phyloP scores from a whole-genome alignment of 768 basidiomycete genomes.

The Xerocomellus chrysenteron region DNA sequence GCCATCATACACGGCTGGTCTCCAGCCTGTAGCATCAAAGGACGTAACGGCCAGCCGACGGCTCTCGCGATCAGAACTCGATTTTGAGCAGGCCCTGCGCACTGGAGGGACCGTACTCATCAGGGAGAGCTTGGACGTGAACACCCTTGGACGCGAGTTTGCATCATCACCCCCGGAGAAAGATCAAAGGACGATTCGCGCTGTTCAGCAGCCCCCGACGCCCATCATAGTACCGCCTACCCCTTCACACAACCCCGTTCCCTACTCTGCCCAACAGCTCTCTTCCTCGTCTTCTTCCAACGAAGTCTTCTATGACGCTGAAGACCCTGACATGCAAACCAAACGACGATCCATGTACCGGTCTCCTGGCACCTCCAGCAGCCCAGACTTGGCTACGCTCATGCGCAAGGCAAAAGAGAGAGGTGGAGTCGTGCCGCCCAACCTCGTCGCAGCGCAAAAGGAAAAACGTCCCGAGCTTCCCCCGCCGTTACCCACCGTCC shows the following conservation, averaged over 20 bases:
- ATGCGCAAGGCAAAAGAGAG: constrained; percentile 79
- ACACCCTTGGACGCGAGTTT: constrained; percentile 51
- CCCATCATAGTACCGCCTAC: constrained; percentile 68
- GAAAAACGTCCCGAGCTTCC: constrained; percentile 39
- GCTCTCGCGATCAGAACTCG: constrained; percentile 70
- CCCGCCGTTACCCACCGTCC: constrained; percentile 43
- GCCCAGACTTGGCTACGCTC: constrained; percentile 88
- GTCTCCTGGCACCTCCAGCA: constrained; percentile 84
- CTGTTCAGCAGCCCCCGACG: constrained; percentile 49
- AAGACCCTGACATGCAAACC: constrained; percentile 65
- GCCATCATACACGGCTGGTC: constrained; percentile 48
- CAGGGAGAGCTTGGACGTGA: constrained; percentile 70
- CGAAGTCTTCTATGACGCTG: constrained; percentile 63
- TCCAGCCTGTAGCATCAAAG: constrained; percentile 57
- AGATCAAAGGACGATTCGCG: constrained; percentile 38
- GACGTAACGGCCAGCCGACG: constrained; percentile 51
- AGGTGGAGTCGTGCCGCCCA: constrained; percentile 42
- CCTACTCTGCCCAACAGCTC: constrained; percentile 32
- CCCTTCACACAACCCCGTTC: constrained; percentile 47
- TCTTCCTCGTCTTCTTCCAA: constrained; percentile 52
- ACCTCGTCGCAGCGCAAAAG: constrained; percentile 29
- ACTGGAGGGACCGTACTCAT: constrained; percentile 66
- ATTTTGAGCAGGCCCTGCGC: constrained; percentile 77
- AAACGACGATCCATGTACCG: constrained; percentile 86
- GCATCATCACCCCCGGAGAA: constrained; percentile 39